These are phyloP conservation scores for Polytrichum formosum DNA, from an alignment of 225 moss, liverwort and hornwort species.

Conservation along the genomic window DNA sequence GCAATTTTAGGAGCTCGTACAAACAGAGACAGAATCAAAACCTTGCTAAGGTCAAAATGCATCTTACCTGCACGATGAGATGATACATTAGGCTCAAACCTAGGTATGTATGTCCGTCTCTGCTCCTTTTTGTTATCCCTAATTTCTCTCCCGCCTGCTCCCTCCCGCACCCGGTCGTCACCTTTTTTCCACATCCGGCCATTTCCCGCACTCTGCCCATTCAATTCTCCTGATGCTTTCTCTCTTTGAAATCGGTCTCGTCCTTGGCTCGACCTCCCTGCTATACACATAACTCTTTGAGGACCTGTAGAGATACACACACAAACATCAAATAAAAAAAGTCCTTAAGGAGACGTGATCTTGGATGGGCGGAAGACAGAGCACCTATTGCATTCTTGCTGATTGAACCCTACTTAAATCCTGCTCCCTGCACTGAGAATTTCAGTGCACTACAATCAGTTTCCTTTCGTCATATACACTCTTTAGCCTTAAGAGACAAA, in stretches of 20 bases:
- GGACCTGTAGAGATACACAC: constrained; percentile 17
- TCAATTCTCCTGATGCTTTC: constrained; percentile 15
- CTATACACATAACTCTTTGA: constrained; percentile 19
- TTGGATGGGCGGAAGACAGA: not conserved
- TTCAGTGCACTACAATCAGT: not conserved
- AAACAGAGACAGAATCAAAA: not conserved
- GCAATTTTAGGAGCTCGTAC: not conserved
- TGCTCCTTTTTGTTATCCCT: constrained; percentile 22
- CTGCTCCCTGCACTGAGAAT: not conserved
- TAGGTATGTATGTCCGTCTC: constrained; percentile 34
- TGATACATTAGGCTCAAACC: constrained; percentile 62
- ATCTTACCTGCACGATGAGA: constrained; percentile 63
- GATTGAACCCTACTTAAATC: constrained; percentile 35
- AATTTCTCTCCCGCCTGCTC: constrained; percentile 21
- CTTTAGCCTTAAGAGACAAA: not conserved
- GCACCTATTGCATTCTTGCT: not conserved
- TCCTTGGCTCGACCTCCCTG: constrained; percentile 25
- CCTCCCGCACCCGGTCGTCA: constrained; percentile 20
- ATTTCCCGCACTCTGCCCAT: constrained; percentile 27
- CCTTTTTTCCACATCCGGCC: constrained; percentile 16
- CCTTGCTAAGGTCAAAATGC: not conserved
- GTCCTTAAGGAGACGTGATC: not conserved
- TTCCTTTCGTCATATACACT: not conserved
- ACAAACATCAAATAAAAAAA: constrained; percentile 2
- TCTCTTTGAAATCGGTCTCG: constrained; percentile 23